Percentiles rank a stretch among this genome's conserved stretches.
Conservation (phyloP, 495 filamentous ascomycete species). For the Penicillium goetzii region DNA sequence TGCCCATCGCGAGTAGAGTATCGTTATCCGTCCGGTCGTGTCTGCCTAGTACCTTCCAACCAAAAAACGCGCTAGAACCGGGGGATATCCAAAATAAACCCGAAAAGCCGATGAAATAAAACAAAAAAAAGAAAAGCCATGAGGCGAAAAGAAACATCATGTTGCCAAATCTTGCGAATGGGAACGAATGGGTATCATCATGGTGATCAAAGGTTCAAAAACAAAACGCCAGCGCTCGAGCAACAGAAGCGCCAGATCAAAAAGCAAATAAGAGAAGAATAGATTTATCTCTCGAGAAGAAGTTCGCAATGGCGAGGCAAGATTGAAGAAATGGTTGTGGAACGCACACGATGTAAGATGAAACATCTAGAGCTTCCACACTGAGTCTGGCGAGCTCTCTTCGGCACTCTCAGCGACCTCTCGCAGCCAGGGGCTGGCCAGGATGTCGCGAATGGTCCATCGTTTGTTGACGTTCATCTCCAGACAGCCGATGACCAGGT, state of each 20-base stretch:
- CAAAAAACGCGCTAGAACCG: neutral
- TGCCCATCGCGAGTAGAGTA: conserved; percentile 4
- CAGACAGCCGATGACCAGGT: conserved; percentile 56
- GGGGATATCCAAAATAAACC: neutral
- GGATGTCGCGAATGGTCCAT: conserved; percentile 57
- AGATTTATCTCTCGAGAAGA: conserved; percentile 26
- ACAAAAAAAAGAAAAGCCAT: neutral
- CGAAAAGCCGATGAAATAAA: neutral
- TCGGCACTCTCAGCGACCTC: conserved; percentile 35
- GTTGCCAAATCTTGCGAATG: conserved; percentile 11
- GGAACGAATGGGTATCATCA: conserved; percentile 31
- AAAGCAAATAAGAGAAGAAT: conserved; percentile 21
- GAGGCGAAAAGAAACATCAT: conserved; percentile 1
- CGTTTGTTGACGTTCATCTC: conserved; percentile 54
- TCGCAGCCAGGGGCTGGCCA: conserved; percentile 61
- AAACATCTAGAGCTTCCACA: conserved; percentile 42
- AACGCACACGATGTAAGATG: neutral
- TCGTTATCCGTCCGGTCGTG: conserved; percentile 8
- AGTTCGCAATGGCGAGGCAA: neutral
- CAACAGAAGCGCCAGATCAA: conserved; percentile 12
- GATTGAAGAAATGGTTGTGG: neutral
- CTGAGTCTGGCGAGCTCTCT: conserved; percentile 35
- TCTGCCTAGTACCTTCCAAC: conserved; percentile 2
- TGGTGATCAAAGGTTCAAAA: conserved; percentile 6
- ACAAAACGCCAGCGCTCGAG: conserved; percentile 12